A percentile compares a stretch with the other conserved stretches of the same genome.
phyloP scores from a whole-genome alignment of 2,329 filamentous ascomycete genomes.

The Podosphaera aphanis region DNA sequence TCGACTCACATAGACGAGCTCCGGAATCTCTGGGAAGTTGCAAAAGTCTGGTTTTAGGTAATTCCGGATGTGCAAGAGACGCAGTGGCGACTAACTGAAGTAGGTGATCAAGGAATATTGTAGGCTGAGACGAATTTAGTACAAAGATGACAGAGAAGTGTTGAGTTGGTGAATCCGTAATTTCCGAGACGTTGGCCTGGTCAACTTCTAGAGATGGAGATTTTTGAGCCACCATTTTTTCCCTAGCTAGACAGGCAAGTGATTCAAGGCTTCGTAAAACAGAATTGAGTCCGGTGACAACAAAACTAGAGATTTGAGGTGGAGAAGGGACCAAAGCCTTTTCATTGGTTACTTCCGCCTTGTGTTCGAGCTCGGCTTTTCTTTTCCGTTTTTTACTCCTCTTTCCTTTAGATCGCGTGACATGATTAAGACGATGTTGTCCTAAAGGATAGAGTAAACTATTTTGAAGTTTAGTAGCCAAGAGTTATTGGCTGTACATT shows the following conservation, averaged over 20 bases:
- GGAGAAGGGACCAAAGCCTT: conserved; percentile 14
- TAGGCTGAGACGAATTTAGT: conserved; percentile 30
- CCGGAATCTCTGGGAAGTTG: conserved; percentile 38
- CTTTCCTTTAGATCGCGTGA: conserved; percentile 36
- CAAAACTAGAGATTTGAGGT: conserved; percentile 29
- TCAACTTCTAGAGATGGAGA: background rate
- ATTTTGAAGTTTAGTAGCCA: background rate
- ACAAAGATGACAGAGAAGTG: conserved; percentile 29
- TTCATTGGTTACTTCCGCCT: conserved; percentile 5
- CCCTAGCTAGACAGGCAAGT: conserved; percentile 6
- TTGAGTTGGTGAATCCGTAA: background rate
- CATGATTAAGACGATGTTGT: conserved; percentile 30
- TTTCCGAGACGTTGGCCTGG: background rate
- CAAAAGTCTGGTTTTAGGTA: conserved; percentile 29
- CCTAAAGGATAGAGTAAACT: conserved; percentile 43
- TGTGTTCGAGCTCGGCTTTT: conserved; percentile 18
- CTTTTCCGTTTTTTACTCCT: conserved; percentile 29
- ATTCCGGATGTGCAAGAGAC: conserved; percentile 20
- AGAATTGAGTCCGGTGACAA: conserved; percentile 41
- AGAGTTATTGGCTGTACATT: background rate
- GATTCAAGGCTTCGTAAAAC: conserved; percentile 32
- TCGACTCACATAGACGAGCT: conserved; percentile 27
- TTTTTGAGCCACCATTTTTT: background rate
- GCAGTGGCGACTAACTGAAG: conserved; percentile 29
- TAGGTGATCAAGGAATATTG: conserved; percentile 35